Evolutionary conservation across 257 asterid species (phyloP).

Genomic region (Mentha longifolia): DNA sequence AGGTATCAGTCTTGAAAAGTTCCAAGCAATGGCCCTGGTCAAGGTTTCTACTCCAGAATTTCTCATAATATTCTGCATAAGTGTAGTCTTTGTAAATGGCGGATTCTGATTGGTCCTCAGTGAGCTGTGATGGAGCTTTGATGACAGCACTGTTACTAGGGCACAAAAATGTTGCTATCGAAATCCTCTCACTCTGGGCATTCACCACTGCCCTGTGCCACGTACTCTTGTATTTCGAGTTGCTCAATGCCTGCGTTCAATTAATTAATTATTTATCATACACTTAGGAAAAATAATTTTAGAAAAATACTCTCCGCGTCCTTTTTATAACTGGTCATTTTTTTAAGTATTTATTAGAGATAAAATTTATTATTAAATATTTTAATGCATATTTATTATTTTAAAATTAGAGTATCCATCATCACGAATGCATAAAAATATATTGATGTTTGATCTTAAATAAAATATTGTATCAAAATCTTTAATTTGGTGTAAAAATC

Average conservation of each 20-base stretch:
- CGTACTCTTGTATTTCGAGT: slow-evolving; percentile 74
- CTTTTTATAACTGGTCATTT: no score
- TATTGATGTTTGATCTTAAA: no score
- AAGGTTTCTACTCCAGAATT: slow-evolving; percentile 87
- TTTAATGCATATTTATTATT: no score
- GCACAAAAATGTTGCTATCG: slow-evolving; percentile 84
- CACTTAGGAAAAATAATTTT: no score
- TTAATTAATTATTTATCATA: no score
- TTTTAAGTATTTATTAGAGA: no score
- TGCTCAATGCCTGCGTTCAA: slow-evolving; percentile 67
- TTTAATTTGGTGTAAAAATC: no score
- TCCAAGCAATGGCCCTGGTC: slow-evolving; percentile 86
- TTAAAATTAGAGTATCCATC: no score
- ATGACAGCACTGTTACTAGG: slow-evolving; percentile 61
- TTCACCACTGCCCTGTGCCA: slow-evolving; percentile 94
- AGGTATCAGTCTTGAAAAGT: slow-evolving; percentile 52
- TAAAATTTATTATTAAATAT: no score
- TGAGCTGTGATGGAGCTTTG: slow-evolving; percentile 69
- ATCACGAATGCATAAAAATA: no score
- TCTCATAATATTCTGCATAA: slow-evolving; percentile 72
- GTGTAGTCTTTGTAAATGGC: slow-evolving; percentile 64
- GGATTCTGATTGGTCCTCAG: slow-evolving; percentile 45
- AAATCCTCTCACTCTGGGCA: slow-evolving; percentile 61
- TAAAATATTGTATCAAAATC: no score
- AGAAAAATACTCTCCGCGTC: no score